These are phyloP conservation scores for Neonectria magnoliae DNA, from an alignment of 2,329 filamentous ascomycete genomes.

Conservation along the genomic window DNA sequence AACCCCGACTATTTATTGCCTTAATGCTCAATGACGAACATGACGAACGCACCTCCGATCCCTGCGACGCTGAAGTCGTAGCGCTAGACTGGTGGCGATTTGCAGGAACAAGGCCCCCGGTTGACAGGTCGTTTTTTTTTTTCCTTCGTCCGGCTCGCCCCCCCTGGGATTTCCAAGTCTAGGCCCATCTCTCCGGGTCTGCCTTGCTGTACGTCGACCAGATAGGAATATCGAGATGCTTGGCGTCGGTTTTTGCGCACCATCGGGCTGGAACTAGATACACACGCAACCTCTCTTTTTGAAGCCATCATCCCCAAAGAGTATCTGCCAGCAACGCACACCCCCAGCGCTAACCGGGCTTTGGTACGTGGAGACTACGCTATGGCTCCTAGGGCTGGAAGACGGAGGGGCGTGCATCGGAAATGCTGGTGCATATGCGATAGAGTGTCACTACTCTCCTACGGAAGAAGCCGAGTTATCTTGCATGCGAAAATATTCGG, in stretches of 20 bases:
- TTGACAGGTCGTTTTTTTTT: not conserved
- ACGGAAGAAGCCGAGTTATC: no score
- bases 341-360: not conserved
- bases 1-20: not conserved
- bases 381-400: not conserved
- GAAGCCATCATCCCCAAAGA: not conserved
- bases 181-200: not conserved
- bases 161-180: not conserved
- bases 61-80: not conserved
- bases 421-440: not conserved
- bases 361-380: not conserved
- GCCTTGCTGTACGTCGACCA: not conserved
- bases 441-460: not conserved
- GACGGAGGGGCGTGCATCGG: not conserved
- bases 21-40: no score
- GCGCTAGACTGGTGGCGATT: conserved; percentile 16
- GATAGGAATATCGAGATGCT: not conserved
- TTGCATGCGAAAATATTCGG: not conserved
- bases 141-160: not conserved
- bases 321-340: not conserved
- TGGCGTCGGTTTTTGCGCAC: not conserved
- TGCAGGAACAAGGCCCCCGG: not conserved
- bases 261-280: not conserved
- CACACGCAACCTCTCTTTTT: not conserved
- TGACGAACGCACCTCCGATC: not conserved